Conservation (phyloP, 2,329 filamentous ascomycete species). For the Sarocladium brachiariae region DNA sequence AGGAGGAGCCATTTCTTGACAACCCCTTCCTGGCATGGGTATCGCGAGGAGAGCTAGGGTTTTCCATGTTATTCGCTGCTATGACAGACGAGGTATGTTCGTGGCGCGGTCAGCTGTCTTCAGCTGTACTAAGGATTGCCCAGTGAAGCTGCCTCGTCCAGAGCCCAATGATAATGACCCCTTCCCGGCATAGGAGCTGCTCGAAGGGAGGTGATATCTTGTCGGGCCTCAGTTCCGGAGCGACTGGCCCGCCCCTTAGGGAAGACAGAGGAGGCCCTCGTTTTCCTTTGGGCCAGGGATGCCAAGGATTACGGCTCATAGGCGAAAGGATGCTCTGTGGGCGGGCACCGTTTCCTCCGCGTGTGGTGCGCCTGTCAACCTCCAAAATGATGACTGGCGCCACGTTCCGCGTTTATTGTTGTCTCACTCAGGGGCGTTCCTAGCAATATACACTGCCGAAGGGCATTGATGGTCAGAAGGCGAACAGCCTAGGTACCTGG, state of each 20-base stretch:
- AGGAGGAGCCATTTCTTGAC: neutral
- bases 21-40: neutral
- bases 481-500: too few species aligned
- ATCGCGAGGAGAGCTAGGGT: neutral
- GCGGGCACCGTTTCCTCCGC: neutral
- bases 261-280: neutral
- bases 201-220: neutral
- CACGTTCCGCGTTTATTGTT: constrained; percentile 1
- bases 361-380: neutral
- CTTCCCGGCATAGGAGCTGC: neutral
- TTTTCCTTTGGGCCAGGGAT: neutral
- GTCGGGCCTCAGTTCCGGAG: neutral
- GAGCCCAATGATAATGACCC: neutral
- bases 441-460: neutral
- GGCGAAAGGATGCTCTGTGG: neutral
- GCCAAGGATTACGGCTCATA: neutral
- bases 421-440: neutral
- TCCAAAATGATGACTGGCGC: neutral
- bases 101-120: constrained; percentile 1
- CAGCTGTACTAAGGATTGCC: neutral
- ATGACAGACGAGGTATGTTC: neutral
- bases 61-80: neutral
- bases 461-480: neutral
- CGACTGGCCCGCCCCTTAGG: neutral
- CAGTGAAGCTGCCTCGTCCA: neutral